A percentile compares a stretch with the other conserved stretches of the same genome.
These are phyloP conservation scores for Yarrowia galli DNA, from an alignment of 1,139 yeast species.

Conservation along the genomic window DNA sequence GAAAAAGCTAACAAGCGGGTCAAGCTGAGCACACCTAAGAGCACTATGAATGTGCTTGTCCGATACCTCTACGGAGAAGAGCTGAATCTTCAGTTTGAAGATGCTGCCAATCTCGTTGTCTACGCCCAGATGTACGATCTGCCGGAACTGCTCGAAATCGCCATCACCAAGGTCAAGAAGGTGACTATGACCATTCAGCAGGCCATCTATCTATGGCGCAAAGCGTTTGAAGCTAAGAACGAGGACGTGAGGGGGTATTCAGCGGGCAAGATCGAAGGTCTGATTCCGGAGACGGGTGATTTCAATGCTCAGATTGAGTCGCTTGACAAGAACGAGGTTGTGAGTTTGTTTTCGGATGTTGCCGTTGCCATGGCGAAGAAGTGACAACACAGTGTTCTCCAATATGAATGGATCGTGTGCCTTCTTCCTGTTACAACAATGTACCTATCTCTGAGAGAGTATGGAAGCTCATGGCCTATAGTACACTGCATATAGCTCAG, in stretches of 20 bases:
- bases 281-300: too few relatives aligned
- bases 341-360: too few relatives aligned
- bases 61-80: background rate
- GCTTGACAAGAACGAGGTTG: too few relatives aligned
- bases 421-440: too few relatives aligned
- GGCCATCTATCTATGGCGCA: background rate
- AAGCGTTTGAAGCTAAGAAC: background rate
- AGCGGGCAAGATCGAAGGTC: too few relatives aligned
- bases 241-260: background rate
- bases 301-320: too few relatives aligned
- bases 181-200: background rate
- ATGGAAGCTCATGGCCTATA: too few relatives aligned
- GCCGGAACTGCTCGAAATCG: background rate
- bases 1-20: background rate
- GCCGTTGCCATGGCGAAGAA: too few relatives aligned
- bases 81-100: background rate
- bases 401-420: too few relatives aligned
- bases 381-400: too few relatives aligned
- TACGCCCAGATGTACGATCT: background rate
- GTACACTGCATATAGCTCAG: too few relatives aligned
- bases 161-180: background rate
- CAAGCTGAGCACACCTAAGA: background rate
- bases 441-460: too few relatives aligned
- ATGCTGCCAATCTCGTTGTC: background rate
- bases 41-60: background rate